phyloP scores from a whole-genome alignment of 306 rosid genomes.

The Cucurbita pepo region DNA sequence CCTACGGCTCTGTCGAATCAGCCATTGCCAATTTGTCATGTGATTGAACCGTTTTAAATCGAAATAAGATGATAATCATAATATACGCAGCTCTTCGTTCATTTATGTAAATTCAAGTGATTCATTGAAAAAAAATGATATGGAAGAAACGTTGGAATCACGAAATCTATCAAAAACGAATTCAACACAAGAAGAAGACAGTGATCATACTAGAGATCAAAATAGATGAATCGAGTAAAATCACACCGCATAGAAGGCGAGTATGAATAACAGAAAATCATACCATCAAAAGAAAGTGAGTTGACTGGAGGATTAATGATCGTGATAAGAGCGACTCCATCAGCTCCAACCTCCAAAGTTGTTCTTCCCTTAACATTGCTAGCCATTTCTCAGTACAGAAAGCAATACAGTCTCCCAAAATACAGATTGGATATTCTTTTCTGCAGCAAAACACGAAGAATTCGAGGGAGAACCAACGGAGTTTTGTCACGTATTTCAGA shows the following conservation, averaged over 20 bases:
- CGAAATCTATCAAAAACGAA: neutral
- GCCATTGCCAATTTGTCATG: neutral
- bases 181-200: neutral
- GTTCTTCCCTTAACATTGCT: constrained; percentile 43
- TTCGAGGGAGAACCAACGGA: neutral
- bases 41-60: neutral
- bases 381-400: constrained; percentile 22
- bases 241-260: neutral
- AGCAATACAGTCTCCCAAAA: neutral
- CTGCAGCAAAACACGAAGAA: neutral
- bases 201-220: neutral
- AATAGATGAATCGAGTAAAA: neutral
- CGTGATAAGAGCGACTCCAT: constrained; percentile 83
- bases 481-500: neutral
- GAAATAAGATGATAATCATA: neutral
- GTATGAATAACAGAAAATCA: neutral
- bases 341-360: constrained; percentile 60
- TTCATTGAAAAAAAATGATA: neutral
- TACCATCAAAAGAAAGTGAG: constrained; percentile 90
- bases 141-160: neutral
- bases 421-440: neutral
- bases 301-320: constrained; percentile 91
- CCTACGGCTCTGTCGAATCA: neutral
- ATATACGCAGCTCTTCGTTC: neutral
- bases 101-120: neutral